Evolutionary conservation across 768 basidiomycete species (phyloP), one percentile per base, ranked within the genome.

Genomic region (Lentinula boryana): DNA sequence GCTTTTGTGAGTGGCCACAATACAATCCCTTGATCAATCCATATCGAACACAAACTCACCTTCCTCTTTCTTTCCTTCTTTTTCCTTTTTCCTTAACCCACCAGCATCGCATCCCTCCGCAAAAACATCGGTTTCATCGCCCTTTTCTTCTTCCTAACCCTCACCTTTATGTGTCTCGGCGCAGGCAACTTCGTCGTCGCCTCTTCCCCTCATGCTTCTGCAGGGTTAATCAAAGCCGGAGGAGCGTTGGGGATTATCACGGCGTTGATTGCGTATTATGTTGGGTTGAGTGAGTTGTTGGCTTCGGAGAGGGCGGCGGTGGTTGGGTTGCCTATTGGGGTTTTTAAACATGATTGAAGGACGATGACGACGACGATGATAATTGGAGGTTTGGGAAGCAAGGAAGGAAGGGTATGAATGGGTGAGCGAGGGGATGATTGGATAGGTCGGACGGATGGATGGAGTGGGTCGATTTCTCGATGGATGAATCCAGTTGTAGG

Each of bases 1-100:
- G 67, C 76, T 91, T 64, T 62, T 85, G 90, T 91, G 57, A 64
- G 80, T 75, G 1, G 33, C 27, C 48, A 58, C 40, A 52, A 31
- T 21, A 49, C 16, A 50, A 40, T 53, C 33, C 33, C 31, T 38
- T 31, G 33, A 16, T 15, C 15, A 5, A 3, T 16, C 12, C 18
- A n/a, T 16, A 40, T 5, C 8, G 4, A 58, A 7, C 12, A n/a
- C 41, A 10, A 27, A 23, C n/a, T 32, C 18, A 31, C 10, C 56
- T 31, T 23, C 4, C 44, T 40, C 38, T 50, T 10, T 23, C n/a
- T 21, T n/a, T n/a, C n/a, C n/a, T n/a, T n/a, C n/a, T n/a, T n/a
- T n/a, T n/a, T n/a, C n/a, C n/a, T n/a, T n/a, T n/a, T n/a, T n/a
- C n/a, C n/a, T n/a, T n/a, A n/a, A n/a, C n/a, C n/a, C n/a, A 13